These are phyloP conservation scores for Aspergillus neoniger DNA, from an alignment of 2,329 filamentous ascomycete genomes.

Conservation along the genomic window DNA sequence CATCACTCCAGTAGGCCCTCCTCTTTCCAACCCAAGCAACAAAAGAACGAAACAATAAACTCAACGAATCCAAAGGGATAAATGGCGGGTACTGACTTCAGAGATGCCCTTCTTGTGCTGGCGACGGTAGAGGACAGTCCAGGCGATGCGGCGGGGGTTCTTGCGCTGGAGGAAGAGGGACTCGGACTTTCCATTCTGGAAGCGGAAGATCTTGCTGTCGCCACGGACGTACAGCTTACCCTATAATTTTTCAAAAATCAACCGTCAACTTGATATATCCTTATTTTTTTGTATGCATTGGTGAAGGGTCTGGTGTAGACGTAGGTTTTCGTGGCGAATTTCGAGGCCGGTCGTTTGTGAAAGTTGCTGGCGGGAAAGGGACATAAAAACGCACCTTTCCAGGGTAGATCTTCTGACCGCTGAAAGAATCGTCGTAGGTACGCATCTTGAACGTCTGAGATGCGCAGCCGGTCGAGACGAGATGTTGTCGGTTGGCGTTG, in stretches of 20 bases:
- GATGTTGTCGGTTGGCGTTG: conserved; percentile 46
- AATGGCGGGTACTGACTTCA: conserved; percentile 72
- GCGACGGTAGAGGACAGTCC: conserved; percentile 97
- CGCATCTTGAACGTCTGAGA: conserved; percentile 63
- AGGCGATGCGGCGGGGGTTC: conserved; percentile 99
- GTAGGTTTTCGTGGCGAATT: background rate
- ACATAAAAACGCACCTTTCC: conserved; percentile 65
- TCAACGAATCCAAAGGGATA: conserved; percentile 19
- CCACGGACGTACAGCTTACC: conserved; percentile 99
- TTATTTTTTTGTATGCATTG: background rate
- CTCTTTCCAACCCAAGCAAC: conserved; percentile 1
- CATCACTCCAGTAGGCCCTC: background rate
- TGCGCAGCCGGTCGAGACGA: conserved; percentile 45
- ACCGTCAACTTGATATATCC: background rate
- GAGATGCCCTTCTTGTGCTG: conserved; percentile 99
- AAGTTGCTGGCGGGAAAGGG: conserved; percentile 19
- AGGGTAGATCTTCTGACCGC: conserved; percentile 76
- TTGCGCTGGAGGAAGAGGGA: conserved; percentile 99
- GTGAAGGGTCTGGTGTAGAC: background rate
- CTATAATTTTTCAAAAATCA: conserved; percentile 54
- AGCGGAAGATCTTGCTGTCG: conserved; percentile 99
- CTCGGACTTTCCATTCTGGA: conserved; percentile 99
- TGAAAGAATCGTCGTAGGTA: conserved; percentile 79
- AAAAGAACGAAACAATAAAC: conserved; percentile 26
- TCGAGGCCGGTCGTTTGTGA: background rate